These are phyloP conservation scores for Endothia cerciana DNA, from an alignment of 2,329 filamentous ascomycete genomes.

Conservation along the genomic window DNA sequence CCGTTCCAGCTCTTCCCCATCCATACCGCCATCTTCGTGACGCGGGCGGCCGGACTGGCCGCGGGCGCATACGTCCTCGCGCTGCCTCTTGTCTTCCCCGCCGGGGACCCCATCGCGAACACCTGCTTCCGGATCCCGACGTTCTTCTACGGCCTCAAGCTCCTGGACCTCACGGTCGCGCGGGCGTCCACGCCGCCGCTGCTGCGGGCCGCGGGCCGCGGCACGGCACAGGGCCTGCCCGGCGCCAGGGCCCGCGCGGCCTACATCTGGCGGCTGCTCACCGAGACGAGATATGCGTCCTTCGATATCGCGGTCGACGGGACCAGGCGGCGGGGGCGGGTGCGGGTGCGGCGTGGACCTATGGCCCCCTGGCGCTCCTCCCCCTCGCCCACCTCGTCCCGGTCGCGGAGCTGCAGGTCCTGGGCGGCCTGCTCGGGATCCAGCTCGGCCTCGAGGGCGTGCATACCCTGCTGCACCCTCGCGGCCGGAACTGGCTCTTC, in stretches of 20 bases:
- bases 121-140: constrained; percentile 10
- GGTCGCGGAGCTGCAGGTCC: constrained; percentile 7
- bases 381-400: constrained; percentile 10
- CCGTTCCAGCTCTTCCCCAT: constrained; percentile 11
- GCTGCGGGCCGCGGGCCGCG: neutral
- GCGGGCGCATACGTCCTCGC: constrained; percentile 4
- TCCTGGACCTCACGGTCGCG: constrained; percentile 16
- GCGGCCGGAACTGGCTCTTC: constrained; percentile 14
- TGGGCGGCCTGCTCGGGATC: constrained; percentile 7
- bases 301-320: constrained; percentile 21
- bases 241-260: neutral
- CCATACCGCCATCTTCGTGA: neutral
- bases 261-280: constrained; percentile 13
- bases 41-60: constrained; percentile 3
- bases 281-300: constrained; percentile 19
- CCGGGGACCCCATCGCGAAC: neutral
- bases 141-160: constrained; percentile 22
- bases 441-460: constrained; percentile 14
- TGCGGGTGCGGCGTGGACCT: neutral
- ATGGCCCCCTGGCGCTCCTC: neutral
- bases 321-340: neutral
- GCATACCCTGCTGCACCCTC: constrained; percentile 12
- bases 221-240: neutral
- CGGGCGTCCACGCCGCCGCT: constrained; percentile 9
- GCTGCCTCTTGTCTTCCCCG: constrained; percentile 7